Conservation (phyloP, 1,139 yeast species). For the Schwanniomyces etchellsii region DNA sequence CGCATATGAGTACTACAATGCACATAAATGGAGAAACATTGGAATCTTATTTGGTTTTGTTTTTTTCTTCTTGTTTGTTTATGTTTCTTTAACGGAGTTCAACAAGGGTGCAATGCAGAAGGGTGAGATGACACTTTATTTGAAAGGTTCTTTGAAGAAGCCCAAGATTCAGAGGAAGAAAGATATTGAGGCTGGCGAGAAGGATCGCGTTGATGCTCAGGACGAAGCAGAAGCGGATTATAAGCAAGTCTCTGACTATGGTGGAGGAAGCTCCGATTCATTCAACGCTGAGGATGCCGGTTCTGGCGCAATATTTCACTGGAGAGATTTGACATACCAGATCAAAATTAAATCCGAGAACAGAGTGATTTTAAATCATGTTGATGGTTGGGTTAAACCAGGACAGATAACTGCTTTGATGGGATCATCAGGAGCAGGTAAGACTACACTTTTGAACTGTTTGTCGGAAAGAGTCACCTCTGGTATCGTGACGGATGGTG, state of each 20-base stretch:
- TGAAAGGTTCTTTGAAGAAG: conserved; percentile 36
- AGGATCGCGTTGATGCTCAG: conserved; percentile 1
- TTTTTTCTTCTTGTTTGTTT: conserved; percentile 49
- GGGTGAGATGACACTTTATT: conserved; percentile 77
- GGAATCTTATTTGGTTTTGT: conserved; percentile 62
- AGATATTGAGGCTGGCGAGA: conserved; percentile 2
- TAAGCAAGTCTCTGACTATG: background rate
- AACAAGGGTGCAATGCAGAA: conserved; percentile 75
- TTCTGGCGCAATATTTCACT: conserved; percentile 52
- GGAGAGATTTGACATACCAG: conserved; percentile 75
- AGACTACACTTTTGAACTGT: conserved; percentile 68
- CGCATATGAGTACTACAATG: conserved; percentile 43
- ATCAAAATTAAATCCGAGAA: conserved; percentile 60
- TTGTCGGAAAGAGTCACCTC: conserved; percentile 72
- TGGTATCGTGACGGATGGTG: conserved; percentile 70
- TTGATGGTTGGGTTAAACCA: conserved; percentile 83
- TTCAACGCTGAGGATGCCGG: conserved; percentile 1
- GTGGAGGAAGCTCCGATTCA: too few species aligned
- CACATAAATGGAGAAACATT: conserved; percentile 79
- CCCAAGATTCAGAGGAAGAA: conserved; percentile 65
- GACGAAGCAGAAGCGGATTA: background rate
- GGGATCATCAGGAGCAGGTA: conserved; percentile 92
- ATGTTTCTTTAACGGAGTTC: conserved; percentile 54
- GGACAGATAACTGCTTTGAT: conserved; percentile 43
- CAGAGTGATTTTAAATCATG: conserved; percentile 60